A percentile compares a stretch with the other conserved stretches of the same genome.
phyloP scores from a whole-genome alignment of 768 basidiomycete genomes.

The Mrakia gelida region DNA sequence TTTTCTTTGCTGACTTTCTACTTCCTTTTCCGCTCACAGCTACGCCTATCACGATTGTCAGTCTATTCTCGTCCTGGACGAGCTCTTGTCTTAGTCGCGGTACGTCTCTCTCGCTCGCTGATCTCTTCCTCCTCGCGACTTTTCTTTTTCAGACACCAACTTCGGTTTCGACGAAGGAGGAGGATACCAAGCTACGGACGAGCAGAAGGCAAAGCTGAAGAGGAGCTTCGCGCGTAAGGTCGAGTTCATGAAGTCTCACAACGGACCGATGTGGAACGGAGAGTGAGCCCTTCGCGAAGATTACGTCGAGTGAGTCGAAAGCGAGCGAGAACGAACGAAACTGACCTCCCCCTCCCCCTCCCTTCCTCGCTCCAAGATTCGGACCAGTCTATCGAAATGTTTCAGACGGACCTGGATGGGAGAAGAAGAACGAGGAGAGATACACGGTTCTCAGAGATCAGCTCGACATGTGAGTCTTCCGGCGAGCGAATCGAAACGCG shows the following conservation, averaged over 20 bases:
- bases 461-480: constrained; percentile 49
- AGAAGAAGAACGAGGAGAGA: constrained; percentile 61
- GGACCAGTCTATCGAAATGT: constrained; percentile 69
- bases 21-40: neutral
- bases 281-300: constrained; percentile 10
- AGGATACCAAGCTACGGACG: constrained; percentile 43
- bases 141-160: neutral
- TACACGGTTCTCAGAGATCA: constrained; percentile 70
- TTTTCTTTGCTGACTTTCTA: constrained; percentile 43
- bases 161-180: constrained; percentile 16
- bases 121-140: too few relatives aligned
- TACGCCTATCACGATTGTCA: constrained; percentile 7
- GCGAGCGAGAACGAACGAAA: too few relatives aligned
- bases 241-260: constrained; percentile 64
- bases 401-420: constrained; percentile 56
- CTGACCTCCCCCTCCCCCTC: constrained; percentile 45
- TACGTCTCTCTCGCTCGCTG: too few relatives aligned
- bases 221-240: constrained; percentile 68
- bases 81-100: too few relatives aligned
- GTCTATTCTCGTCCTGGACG: too few relatives aligned
- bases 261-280: constrained; percentile 38
- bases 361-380: constrained; percentile 56
- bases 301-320: too few relatives aligned
- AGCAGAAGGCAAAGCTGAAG: constrained; percentile 54
- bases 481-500: neutral